A percentile compares a stretch with the other conserved stretches of the same genome.
Evolutionary conservation across 2,329 filamentous ascomycete species (phyloP).

Genomic region (Ciborinia camelliae): DNA sequence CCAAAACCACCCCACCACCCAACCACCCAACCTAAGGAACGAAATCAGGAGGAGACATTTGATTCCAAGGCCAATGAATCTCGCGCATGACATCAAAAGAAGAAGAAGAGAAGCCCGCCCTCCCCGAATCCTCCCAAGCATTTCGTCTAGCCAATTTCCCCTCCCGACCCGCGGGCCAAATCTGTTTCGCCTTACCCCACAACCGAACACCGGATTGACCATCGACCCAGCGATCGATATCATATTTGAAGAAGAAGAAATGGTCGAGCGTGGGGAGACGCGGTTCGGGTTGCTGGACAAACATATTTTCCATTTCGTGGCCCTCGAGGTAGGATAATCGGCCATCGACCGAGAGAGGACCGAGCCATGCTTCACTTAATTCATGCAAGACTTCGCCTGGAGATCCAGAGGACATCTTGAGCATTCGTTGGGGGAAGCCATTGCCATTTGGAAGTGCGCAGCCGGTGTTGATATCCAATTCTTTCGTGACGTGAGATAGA

Average conservation of each 20-base stretch:
- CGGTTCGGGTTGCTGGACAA: conserved; percentile 10
- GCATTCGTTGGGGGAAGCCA: conserved; percentile 17
- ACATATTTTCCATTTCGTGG: conserved; percentile 13
- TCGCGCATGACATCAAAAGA: conserved; percentile 17
- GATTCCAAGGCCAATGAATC: conserved; percentile 18
- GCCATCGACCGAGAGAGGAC: conserved; percentile 4
- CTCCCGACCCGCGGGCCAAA: conserved; percentile 13
- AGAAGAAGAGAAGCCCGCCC: conserved; percentile 7
- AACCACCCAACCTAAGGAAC: conserved; percentile 8
- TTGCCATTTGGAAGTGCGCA: conserved; percentile 17
- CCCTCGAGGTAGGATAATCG: conserved; percentile 11
- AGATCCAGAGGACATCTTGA: conserved; percentile 9
- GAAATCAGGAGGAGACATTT: conserved; percentile 17
- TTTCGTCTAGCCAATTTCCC: conserved; percentile 13
- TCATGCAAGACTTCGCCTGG: conserved; percentile 11
- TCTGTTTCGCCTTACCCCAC: conserved; percentile 15
- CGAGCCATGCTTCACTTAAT: conserved; percentile 16
- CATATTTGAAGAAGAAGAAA: conserved; percentile 18
- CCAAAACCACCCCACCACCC: too few species aligned
- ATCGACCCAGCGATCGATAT: conserved; percentile 17
- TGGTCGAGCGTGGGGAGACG: conserved; percentile 14
- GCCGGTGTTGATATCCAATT: conserved; percentile 16
- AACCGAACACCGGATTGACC: conserved; percentile 11
- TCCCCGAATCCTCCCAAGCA: conserved; percentile 17
- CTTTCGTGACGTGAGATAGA: conserved; percentile 15